Base-by-base conservation (phyloP, 2,329 filamentous ascomycete species). In the Penicillium sp. region DNA sequence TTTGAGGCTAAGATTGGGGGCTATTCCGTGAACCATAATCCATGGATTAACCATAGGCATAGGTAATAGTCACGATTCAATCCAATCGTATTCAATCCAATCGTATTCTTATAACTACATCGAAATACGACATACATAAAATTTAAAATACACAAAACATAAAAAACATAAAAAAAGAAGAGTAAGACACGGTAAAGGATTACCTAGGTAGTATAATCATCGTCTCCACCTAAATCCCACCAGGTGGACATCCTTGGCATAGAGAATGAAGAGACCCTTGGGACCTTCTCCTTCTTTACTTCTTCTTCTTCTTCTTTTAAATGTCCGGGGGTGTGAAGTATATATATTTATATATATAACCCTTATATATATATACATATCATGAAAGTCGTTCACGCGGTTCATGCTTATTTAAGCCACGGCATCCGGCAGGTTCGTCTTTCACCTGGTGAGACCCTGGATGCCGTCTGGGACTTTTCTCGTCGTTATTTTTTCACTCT, bases 401-500 rank as follows among this genome's bases (percentile, higher is more conserved):
- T 56, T 7, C 54, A 56, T 52, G 49, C 54, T 25, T 56, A 53
- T 45, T 39, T 61, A 34, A 58, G 51, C 49, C 48, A 61, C 43
- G 48, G 50, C 33, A 50, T 58, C 47, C 51, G 41, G 16, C 59
- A 58, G 31, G 44, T 57, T 31, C 57, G 57, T 43, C 49, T 50
- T 7, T 60, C 59, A 16, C 55, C 58, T 33, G 45, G 44, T 29
- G 53, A 51, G 51, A 61, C 61, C 25, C 56, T 62, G 25, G 68
- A 70, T 47, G 53, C 55, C 25, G 63, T 64, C 31, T 71, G 67
- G 68, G 64, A 66, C 33, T 69, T 65, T 50, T 60, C 66, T 8
- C 68, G 69, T 41, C 65, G 68, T 16, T 71, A 69, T 53, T 72
- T 69, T 55, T 72, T 70, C 50, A 63, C 69, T 13, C 51, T 72